These are phyloP conservation scores for Cornus kousa DNA, from an alignment of 148 eudicot species.

Conservation along the genomic window DNA sequence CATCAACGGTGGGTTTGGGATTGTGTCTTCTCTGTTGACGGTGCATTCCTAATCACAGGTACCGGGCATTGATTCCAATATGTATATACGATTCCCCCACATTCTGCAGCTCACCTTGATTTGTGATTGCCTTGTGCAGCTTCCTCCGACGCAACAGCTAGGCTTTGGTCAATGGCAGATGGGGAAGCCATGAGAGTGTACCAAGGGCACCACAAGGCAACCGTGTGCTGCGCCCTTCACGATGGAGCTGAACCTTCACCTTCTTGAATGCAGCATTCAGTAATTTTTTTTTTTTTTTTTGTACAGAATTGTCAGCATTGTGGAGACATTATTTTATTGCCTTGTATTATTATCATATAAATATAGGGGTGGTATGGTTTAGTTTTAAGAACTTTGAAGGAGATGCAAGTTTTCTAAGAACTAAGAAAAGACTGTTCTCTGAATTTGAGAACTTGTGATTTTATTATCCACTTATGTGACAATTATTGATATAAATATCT, in stretches of 20 bases:
- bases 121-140: conserved; percentile 41
- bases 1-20: conserved; percentile 99
- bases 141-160: conserved; percentile 87
- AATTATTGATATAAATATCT: too few species aligned
- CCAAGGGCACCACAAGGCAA: conserved; percentile 96
- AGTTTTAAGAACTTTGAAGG: background rate
- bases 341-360: background rate
- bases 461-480: too few species aligned
- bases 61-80: background rate
- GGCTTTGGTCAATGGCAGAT: conserved; percentile 73
- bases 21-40: conserved; percentile 96
- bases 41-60: conserved; percentile 97
- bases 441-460: too few species aligned
- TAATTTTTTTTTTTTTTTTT: background rate
- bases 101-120: background rate
- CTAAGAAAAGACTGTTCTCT: too few species aligned
- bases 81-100: background rate
- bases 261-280: conserved; percentile 21
- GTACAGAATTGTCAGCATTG: background rate
- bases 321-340: background rate
- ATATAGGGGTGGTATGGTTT: background rate
- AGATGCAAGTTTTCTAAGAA: too few species aligned
- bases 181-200: conserved; percentile 77
- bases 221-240: conserved; percentile 89
- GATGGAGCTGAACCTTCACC: conserved; percentile 84